Percentiles rank a stretch among this genome's conserved stretches.
phyloP scores from a whole-genome alignment of 306 rosid species.

The Morella rubra region DNA sequence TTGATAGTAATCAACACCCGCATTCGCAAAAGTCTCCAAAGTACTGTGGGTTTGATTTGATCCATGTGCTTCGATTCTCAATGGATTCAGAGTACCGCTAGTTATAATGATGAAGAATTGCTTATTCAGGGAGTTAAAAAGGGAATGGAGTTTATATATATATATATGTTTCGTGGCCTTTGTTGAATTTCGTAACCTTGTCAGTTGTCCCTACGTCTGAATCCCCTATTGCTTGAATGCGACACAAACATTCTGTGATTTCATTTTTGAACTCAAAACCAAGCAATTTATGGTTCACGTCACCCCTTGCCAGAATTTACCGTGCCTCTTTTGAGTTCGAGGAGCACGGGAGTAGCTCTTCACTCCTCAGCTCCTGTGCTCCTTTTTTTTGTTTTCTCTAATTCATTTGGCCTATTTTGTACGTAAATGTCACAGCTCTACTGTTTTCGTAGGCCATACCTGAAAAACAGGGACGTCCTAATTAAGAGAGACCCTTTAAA shows the following conservation, averaged over 20 bases:
- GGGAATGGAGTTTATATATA: slow-evolving; percentile 26
- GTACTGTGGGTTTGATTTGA: neutral
- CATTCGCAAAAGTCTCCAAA: too few relatives aligned
- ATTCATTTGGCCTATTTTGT: too few relatives aligned
- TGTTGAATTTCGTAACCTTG: neutral
- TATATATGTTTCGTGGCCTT: neutral
- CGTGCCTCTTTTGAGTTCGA: neutral
- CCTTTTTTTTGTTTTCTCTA: too few relatives aligned
- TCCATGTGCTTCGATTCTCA: neutral
- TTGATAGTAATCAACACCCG: too few relatives aligned
- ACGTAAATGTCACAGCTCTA: too few relatives aligned
- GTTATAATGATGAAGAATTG: slow-evolving; percentile 22
- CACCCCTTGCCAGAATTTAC: neutral
- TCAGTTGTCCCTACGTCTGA: neutral
- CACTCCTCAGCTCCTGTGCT: too few relatives aligned
- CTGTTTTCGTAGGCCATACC: neutral
- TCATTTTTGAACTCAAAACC: neutral
- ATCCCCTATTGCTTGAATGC: neutral
- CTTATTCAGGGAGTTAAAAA: slow-evolving; percentile 36
- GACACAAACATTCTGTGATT: neutral
- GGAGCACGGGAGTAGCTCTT: too few relatives aligned
- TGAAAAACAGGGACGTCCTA: neutral
- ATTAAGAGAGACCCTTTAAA: neutral
- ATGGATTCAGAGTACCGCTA: neutral
- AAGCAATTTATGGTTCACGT: neutral